These are phyloP conservation scores for Eucalyptus sp. DNA, from an alignment of 345 rosid genomes.

Conservation along the genomic window DNA sequence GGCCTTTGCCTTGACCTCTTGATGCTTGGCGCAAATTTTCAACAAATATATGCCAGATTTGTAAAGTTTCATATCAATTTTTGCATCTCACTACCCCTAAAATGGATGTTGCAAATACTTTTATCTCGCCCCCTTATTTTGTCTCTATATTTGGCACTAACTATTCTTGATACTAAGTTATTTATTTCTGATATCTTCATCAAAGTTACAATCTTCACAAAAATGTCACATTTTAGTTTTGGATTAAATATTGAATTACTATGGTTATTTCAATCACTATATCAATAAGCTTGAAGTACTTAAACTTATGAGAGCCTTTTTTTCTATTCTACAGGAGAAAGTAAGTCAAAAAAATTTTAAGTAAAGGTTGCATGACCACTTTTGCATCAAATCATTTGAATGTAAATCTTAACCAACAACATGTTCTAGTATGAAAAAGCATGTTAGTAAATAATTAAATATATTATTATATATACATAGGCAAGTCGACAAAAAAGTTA, in stretches of 20 bases:
- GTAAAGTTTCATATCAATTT: background rate
- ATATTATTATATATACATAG: background rate
- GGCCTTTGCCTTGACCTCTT: background rate
- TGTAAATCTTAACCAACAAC: background rate
- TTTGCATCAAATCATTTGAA: background rate
- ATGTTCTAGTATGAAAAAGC: background rate
- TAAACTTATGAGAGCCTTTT: background rate
- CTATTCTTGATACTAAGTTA: background rate
- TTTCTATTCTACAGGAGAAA: background rate
- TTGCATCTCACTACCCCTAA: background rate
- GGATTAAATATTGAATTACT: background rate
- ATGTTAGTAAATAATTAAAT: background rate
- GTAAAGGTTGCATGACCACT: background rate
- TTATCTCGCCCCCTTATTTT: background rate
- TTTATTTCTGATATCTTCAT: background rate
- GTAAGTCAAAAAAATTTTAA: accelerated
- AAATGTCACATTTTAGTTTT: background rate
- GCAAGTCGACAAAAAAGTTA: background rate
- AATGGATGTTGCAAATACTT: background rate
- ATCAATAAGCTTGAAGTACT: background rate
- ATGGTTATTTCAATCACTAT: background rate
- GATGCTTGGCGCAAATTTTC: background rate
- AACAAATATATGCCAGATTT: background rate
- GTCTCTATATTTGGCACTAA: background rate
- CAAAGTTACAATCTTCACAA: background rate